Conservation (phyloP, 2,329 filamentous ascomycete genomes). For the Colletotrichum eremochloae region DNA sequence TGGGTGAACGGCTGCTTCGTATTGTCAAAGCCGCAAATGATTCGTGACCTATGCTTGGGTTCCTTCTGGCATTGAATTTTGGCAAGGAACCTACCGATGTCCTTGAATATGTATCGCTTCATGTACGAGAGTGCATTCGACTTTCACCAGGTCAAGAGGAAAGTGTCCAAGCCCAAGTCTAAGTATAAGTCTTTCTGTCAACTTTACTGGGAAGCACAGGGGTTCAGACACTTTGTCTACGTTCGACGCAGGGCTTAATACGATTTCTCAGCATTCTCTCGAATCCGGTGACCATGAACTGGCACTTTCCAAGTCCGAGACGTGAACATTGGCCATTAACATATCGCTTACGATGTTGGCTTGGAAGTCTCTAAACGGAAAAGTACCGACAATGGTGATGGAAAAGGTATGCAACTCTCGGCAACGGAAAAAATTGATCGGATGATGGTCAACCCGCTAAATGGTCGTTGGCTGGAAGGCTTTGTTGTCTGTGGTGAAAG, state of each 20-base stretch:
- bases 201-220: background rate
- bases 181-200: background rate
- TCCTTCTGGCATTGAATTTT: too few relatives aligned
- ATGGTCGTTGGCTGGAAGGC: background rate
- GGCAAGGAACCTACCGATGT: background rate
- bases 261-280: background rate
- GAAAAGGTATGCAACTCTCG: background rate
- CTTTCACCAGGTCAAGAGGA: background rate
- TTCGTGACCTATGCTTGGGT: background rate
- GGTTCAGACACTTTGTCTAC: background rate
- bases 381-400: background rate
- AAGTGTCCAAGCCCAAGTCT: background rate
- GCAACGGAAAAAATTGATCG: background rate
- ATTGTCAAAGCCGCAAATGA: background rate
- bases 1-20: too few relatives aligned
- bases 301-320: background rate
- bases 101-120: background rate
- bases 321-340: background rate
- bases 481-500: background rate
- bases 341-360: background rate
- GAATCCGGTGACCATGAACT: background rate
- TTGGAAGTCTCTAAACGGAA: background rate
- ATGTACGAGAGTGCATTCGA: background rate
- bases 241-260: background rate
- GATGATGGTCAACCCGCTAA: background rate